A percentile compares a stretch with the other conserved stretches of the same genome.
Conservation (phyloP, 169 alveolate species). For the Plasmodium gonderi region DNA sequence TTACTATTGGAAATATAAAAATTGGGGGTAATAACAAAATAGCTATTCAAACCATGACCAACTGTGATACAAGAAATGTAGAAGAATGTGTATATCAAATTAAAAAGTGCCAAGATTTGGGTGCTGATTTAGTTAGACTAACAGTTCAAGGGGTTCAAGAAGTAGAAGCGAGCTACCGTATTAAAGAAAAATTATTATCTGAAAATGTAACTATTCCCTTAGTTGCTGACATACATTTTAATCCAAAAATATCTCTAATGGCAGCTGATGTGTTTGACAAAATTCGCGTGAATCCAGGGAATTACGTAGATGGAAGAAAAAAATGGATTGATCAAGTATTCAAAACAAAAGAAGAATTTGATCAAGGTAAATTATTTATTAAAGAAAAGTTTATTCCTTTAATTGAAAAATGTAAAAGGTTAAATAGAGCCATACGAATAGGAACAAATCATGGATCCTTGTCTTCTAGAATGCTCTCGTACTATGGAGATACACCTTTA, state of each 20-base stretch:
- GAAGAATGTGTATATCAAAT: slow-evolving; percentile 86
- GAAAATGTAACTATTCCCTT: slow-evolving; percentile 82
- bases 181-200: slow-evolving; percentile 81
- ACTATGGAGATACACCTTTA: slow-evolving; percentile 88
- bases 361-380: slow-evolving; percentile 78
- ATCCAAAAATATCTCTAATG: slow-evolving; percentile 87
- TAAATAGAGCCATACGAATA: slow-evolving; percentile 84
- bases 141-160: slow-evolving; percentile 88
- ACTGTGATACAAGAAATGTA: slow-evolving; percentile 85
- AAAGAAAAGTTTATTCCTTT: slow-evolving; percentile 82
- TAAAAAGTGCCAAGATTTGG: slow-evolving; percentile 81
- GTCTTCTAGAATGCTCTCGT: slow-evolving; percentile 85
- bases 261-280: slow-evolving; percentile 88
- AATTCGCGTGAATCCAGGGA: slow-evolving; percentile 89
- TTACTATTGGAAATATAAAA: slow-evolving; percentile 83
- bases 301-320: slow-evolving; percentile 88
- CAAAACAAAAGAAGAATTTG: slow-evolving; percentile 81
- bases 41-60: slow-evolving; percentile 88
- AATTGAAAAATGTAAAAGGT: slow-evolving; percentile 83
- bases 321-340: slow-evolving; percentile 83
- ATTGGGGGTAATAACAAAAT: slow-evolving; percentile 85
- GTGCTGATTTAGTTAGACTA: slow-evolving; percentile 85
- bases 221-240: slow-evolving; percentile 89
- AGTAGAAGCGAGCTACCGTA: slow-evolving; percentile 80
- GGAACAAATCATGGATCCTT: slow-evolving; percentile 90